Base-by-base conservation (phyloP, 345 rosid species). In the Hibiscus tridactylites region DNA sequence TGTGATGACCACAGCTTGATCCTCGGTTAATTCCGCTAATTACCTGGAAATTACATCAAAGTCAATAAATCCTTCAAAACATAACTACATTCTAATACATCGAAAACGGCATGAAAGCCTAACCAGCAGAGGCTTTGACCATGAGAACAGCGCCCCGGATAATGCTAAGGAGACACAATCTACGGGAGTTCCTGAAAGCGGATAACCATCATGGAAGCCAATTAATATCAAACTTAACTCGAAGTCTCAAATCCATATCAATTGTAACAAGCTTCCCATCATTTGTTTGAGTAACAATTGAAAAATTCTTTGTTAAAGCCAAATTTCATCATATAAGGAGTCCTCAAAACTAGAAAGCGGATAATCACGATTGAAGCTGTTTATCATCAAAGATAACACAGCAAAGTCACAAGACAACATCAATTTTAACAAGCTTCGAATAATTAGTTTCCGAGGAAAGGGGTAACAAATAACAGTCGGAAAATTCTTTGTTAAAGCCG, bases 61-160 rank as follows among this genome's bases (percentile, higher is more conserved):
- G 66, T 49, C 59, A 74, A 24, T 77, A 68, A 58, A 69, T 16
- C 39, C 59, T 59, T 61, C 12, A 65, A 58, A 21, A 62, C 58
- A 66, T 64, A 71, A 35, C n/a, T 49, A 50, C 53, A 9, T 9
- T 26, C 28, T 1, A 19, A 65, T 60, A 47, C 63, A 42, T 12
- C 35, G 39, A 70, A 68, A 56, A 73, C 13, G 79, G 72, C 54
- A 65, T 12, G 7, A 24, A 78, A 71, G 70, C 69, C 96, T 79
- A 79, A 95, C 99, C 98, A 95, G 88, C 64, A 83, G 35, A 77
- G 99, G 99, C 88, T 92, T 95, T 71, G 94, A 78, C 97, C 98
- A 89, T 35, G 97, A 86, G 75, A 95, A 95, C 28, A 95, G 86
- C 15, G 97, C 96, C 63, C 96, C 98, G 6, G 99, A 92, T 79